Conservation (phyloP, 148 eudicot species). For the Heliamphora exappendiculata region DNA sequence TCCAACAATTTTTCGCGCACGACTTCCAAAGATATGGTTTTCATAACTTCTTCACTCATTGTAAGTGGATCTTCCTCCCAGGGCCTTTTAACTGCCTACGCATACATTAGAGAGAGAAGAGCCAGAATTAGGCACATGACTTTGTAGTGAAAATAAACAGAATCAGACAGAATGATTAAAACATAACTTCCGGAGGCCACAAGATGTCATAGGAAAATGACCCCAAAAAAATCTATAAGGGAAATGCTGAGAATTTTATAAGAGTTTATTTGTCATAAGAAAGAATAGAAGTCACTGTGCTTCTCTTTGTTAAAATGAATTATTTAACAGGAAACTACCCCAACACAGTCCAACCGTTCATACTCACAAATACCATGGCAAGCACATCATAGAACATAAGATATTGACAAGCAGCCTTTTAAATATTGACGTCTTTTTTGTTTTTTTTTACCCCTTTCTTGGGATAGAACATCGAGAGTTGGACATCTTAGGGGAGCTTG, state of each 20-base stretch:
- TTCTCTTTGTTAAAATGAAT: slow-evolving; percentile 4
- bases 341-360: neutral
- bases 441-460: no score
- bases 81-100: slow-evolving; percentile 76
- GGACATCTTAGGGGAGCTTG: neutral
- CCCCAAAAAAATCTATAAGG: neutral
- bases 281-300: neutral
- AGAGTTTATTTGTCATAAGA: neutral
- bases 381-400: neutral
- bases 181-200: neutral
- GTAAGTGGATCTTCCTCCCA: slow-evolving; percentile 95
- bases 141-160: neutral
- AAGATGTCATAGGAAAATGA: neutral
- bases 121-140: slow-evolving; percentile 2
- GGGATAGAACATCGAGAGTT: neutral
- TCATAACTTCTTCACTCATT: slow-evolving; percentile 96
- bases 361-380: neutral
- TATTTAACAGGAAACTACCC: neutral
- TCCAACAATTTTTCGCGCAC: slow-evolving; percentile 87
- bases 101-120: neutral
- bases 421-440: neutral
- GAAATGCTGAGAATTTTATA: neutral
- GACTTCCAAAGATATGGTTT: slow-evolving; percentile 82
- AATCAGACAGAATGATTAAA: neutral
- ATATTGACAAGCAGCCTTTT: neutral